Conservation (phyloP, 2,329 filamentous ascomycete genomes). For the Calonectria pseudoturangicola region DNA sequence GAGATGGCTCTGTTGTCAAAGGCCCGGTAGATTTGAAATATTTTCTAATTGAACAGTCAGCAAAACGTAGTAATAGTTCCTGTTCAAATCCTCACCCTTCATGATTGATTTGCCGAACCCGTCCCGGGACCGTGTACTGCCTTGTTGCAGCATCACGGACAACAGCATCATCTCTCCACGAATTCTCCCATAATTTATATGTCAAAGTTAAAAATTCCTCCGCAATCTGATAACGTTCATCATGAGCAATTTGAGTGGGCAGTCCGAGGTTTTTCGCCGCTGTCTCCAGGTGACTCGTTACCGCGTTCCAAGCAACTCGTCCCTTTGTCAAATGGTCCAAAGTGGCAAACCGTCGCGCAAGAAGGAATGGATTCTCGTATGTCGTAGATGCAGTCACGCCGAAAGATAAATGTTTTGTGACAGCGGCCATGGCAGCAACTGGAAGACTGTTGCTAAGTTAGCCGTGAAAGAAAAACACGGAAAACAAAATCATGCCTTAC, state of each 20-base stretch:
- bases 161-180: conserved; percentile 65
- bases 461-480: not conserved
- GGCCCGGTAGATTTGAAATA: conserved; percentile 60
- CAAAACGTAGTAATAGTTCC: not conserved
- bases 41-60: conserved; percentile 12
- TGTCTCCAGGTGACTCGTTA: conserved; percentile 80
- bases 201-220: conserved; percentile 37
- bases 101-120: conserved; percentile 61
- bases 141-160: conserved; percentile 45
- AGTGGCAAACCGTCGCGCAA: conserved; percentile 77
- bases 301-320: conserved; percentile 75
- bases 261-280: conserved; percentile 77
- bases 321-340: conserved; percentile 79
- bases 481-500: not conserved
- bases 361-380: conserved; percentile 80
- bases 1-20: conserved; percentile 64
- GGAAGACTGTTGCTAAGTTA: not conserved
- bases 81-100: conserved; percentile 34
- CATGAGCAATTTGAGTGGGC: conserved; percentile 62
- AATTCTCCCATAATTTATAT: conserved; percentile 72
- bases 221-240: conserved; percentile 40
- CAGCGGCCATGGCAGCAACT: conserved; percentile 67
- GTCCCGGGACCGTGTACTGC: conserved; percentile 59
- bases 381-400: conserved; percentile 57
- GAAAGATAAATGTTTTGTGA: conserved; percentile 53